Evolutionary conservation across 768 basidiomycete genomes (phyloP).

Genomic region (Boletus vermiculosoides): DNA sequence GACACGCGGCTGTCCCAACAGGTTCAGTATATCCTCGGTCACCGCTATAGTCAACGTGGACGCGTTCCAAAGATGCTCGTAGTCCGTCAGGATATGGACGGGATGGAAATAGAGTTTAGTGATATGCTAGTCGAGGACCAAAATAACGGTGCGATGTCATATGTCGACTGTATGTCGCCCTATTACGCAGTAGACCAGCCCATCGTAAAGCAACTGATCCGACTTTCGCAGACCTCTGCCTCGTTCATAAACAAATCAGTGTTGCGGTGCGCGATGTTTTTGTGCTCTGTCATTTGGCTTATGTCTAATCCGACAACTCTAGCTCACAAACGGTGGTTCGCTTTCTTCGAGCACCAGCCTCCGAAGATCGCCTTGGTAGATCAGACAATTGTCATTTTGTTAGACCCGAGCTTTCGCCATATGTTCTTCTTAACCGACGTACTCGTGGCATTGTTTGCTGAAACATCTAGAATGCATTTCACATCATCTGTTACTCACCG

Average conservation of each 20-base stretch:
- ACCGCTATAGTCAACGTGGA: conserved; percentile 56
- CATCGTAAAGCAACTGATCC: not conserved
- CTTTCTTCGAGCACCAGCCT: conserved; percentile 24
- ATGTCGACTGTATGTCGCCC: conserved; percentile 72
- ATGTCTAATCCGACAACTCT: conserved; percentile 1
- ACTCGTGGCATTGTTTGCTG: conserved; percentile 3
- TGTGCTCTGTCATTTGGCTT: not conserved
- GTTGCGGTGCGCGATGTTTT: conserved; percentile 22
- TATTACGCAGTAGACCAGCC: not conserved
- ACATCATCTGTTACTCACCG: not conserved
- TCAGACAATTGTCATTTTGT: not conserved
- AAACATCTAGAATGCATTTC: conserved; percentile 8
- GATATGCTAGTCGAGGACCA: conserved; percentile 97
- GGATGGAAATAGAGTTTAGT: conserved; percentile 89
- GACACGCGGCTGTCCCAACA: conserved; percentile 78
- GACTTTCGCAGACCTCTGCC: conserved; percentile 28
- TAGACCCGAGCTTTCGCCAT: not conserved
- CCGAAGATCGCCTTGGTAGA: conserved; percentile 36
- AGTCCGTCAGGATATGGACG: conserved; percentile 92
- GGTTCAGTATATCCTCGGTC: conserved; percentile 79
- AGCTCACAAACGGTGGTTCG: conserved; percentile 34
- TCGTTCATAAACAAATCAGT: conserved; percentile 35
- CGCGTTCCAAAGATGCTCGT: conserved; percentile 63
- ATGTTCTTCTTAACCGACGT: conserved; percentile 5
- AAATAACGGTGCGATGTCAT: conserved; percentile 94